phyloP scores from a whole-genome alignment of 2,329 filamentous ascomycete species.

The Ceratocystis cubensis region DNA sequence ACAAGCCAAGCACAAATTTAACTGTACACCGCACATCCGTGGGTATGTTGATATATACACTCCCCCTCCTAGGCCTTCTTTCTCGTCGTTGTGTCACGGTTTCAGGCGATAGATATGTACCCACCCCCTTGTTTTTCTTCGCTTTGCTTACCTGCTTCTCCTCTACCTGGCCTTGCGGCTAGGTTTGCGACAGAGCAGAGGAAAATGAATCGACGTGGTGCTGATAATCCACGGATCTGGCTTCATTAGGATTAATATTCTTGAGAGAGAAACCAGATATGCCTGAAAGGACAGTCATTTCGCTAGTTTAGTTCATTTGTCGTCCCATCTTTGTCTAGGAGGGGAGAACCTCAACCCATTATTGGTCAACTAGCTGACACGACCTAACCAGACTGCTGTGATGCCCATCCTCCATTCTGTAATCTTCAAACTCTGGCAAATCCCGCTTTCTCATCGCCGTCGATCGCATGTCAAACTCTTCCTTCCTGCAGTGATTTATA shows the following conservation, averaged over 20 bases:
- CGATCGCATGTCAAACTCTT: not conserved
- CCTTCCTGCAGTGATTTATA: not conserved
- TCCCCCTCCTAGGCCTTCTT: not conserved
- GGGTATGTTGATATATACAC: not conserved
- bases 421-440: not conserved
- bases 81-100: not conserved
- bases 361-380: no score
- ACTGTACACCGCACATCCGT: no score
- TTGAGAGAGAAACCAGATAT: not conserved
- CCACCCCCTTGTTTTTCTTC: not conserved
- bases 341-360: no score
- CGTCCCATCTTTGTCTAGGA: not conserved
- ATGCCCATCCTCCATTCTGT: not conserved
- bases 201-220: conserved; percentile 5
- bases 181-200: not conserved
- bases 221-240: not conserved
- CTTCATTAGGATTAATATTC: not conserved
- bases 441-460: not conserved
- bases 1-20: not conserved
- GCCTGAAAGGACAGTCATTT: no score
- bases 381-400: not conserved
- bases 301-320: no score
- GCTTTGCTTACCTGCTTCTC: not conserved
- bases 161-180: not conserved
- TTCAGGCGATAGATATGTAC: conserved; percentile 10